Conservation (phyloP, 2,329 filamentous ascomycete species). For the Monilinia polystroma region DNA sequence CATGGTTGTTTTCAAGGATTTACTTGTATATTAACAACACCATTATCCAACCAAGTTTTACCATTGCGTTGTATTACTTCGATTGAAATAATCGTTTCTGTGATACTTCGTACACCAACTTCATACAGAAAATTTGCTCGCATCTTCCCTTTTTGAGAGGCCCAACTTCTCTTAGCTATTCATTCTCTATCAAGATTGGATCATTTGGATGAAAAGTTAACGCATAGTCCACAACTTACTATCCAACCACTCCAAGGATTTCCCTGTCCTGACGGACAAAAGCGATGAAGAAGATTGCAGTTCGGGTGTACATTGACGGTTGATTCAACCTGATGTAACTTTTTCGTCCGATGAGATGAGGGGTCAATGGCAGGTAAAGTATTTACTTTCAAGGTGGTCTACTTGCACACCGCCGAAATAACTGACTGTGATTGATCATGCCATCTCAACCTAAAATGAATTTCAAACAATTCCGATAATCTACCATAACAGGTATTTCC, state of each 20-base stretch:
- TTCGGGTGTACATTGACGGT: background rate
- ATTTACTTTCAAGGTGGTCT: background rate
- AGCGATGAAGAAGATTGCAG: background rate
- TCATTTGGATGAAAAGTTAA: conserved; percentile 3
- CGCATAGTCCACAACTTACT: background rate
- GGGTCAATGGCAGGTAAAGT: background rate
- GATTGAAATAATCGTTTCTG: background rate
- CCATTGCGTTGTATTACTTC: conserved; percentile 1
- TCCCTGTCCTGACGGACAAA: conserved; percentile 3
- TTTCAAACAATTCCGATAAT: conserved; percentile 6
- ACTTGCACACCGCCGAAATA: conserved; percentile 18
- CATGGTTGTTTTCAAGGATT: conserved; percentile 6
- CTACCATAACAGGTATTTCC: background rate
- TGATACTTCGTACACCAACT: conserved; percentile 11
- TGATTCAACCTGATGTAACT: background rate
- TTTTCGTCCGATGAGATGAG: conserved; percentile 10
- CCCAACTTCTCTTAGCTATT: background rate
- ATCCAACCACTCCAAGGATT: background rate
- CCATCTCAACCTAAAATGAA: background rate
- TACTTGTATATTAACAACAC: conserved; percentile 11
- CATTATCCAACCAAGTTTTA: conserved; percentile 7
- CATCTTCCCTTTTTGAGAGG: conserved; percentile 3
- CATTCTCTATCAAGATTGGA: background rate
- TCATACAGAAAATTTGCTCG: conserved; percentile 8
- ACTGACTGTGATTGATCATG: background rate